Conservation (phyloP, 331 rosid genomes). For the Quercus phellos region DNA sequence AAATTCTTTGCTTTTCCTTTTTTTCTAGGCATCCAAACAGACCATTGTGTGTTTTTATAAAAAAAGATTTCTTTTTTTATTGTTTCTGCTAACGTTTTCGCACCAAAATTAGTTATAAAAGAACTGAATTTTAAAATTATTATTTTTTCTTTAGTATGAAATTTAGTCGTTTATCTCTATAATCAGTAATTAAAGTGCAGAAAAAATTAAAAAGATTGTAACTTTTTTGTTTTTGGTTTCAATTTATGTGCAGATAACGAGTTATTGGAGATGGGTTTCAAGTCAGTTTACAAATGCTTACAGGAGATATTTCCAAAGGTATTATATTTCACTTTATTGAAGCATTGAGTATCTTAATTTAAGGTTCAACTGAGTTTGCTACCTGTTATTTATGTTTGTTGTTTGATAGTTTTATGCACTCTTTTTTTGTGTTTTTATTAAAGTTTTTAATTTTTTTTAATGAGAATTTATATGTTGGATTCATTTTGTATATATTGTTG, state of each 20-base stretch:
- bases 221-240: background rate
- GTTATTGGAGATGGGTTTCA: conserved; percentile 53
- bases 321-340: background rate
- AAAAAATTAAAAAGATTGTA: too few species aligned
- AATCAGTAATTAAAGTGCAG: too few species aligned
- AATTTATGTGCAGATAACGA: conserved; percentile 31
- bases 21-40: background rate
- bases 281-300: conserved; percentile 49
- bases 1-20: background rate
- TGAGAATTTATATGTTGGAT: too few species aligned
- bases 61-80: too few species aligned
- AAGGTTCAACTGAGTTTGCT: too few species aligned
- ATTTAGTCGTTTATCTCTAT: too few species aligned
- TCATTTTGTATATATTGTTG: too few species aligned
- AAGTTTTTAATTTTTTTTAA: too few species aligned
- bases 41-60: background rate
- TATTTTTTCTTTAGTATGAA: too few species aligned
- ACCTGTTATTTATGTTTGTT: background rate
- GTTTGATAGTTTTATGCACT: background rate
- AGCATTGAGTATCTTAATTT: background rate
- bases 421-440: too few species aligned
- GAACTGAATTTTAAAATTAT: too few species aligned
- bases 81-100: background rate
- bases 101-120: background rate
- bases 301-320: conserved; percentile 89